These are phyloP conservation scores for Salmacisia buchloeana DNA, from an alignment of 1,284 basidiomycete genomes.

Conservation along the genomic window DNA sequence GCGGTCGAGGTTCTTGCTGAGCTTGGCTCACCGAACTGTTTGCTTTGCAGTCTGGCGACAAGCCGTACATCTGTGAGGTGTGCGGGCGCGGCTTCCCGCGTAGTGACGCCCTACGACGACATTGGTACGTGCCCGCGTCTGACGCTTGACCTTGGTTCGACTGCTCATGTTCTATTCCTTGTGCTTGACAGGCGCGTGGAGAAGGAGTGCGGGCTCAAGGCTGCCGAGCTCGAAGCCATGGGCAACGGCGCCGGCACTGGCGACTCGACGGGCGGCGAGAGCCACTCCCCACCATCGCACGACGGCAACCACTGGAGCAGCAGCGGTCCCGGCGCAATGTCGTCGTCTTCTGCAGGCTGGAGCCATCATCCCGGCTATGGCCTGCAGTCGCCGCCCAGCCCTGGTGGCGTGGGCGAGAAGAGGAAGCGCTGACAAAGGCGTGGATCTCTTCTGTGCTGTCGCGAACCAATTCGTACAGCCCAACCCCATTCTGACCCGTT, in stretches of 20 bases:
- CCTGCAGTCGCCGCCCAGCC: neutral
- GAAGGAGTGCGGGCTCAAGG: conserved; percentile 41
- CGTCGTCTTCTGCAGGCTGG: neutral
- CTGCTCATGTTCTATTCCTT: neutral
- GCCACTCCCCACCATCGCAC: neutral
- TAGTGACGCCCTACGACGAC: conserved; percentile 45
- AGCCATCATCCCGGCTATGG: neutral
- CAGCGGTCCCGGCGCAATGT: neutral
- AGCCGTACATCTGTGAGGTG: conserved; percentile 46
- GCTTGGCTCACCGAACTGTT: neutral
- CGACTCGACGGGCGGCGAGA: neutral
- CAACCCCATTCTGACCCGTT: too few species aligned
- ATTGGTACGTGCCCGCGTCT: conserved; percentile 21
- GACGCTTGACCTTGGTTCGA: neutral
- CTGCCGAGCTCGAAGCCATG: conserved; percentile 19
- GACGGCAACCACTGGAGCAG: neutral
- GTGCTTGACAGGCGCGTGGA: conserved; percentile 27
- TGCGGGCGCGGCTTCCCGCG: conserved; percentile 48
- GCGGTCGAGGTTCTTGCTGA: neutral
- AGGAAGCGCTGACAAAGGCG: neutral
- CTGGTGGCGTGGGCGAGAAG: neutral
- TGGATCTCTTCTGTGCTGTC: too few species aligned
- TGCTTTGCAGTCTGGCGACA: conserved; percentile 36
- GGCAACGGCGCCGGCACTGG: neutral
- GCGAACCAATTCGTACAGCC: too few species aligned